Conservation (phyloP, 148 eudicot species). For the Amaranthus cruentus region DNA sequence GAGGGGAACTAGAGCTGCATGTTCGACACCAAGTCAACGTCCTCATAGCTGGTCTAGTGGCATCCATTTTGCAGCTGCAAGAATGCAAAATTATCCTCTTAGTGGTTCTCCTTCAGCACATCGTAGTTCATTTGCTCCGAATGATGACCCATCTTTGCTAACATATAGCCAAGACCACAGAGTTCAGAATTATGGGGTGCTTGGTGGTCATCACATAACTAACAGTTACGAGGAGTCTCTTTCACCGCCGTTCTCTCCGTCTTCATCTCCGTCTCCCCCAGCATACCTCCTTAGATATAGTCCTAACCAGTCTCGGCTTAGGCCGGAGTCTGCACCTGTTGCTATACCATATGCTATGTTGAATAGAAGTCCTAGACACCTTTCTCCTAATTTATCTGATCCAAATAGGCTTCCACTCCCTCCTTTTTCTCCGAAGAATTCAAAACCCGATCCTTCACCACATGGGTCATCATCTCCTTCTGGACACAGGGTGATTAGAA, state of each 20-base stretch:
- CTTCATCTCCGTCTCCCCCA: conserved; percentile 77
- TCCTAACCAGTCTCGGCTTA: conserved; percentile 45
- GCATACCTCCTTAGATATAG: conserved; percentile 47
- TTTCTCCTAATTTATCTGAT: conserved; percentile 90
- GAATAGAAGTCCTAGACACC: conserved; percentile 64
- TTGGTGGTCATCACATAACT: conserved; percentile 36
- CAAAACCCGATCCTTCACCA: conserved; percentile 50
- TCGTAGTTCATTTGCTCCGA: conserved; percentile 34
- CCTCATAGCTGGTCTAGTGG: conserved; percentile 96
- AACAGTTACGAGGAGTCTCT: conserved; percentile 60
- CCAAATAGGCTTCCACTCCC: conserved; percentile 75
- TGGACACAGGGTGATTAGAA: conserved; percentile 59
- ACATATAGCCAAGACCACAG: conserved; percentile 48
- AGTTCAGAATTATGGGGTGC: conserved; percentile 42
- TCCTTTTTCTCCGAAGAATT: conserved; percentile 67
- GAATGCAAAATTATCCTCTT: conserved; percentile 35
- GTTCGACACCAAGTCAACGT: conserved; percentile 53
- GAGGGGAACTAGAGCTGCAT: conserved; percentile 44
- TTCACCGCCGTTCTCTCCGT: conserved; percentile 91
- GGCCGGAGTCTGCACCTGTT: conserved; percentile 75
- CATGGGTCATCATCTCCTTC: conserved; percentile 74
- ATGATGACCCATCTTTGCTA: conserved; percentile 45
- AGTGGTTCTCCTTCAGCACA: conserved; percentile 58
- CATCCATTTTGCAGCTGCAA: conserved; percentile 37
- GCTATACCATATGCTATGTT: conserved; percentile 79